Evolutionary conservation across 1,139 yeast species (phyloP).

Genomic region (Pichia norvegensis): DNA sequence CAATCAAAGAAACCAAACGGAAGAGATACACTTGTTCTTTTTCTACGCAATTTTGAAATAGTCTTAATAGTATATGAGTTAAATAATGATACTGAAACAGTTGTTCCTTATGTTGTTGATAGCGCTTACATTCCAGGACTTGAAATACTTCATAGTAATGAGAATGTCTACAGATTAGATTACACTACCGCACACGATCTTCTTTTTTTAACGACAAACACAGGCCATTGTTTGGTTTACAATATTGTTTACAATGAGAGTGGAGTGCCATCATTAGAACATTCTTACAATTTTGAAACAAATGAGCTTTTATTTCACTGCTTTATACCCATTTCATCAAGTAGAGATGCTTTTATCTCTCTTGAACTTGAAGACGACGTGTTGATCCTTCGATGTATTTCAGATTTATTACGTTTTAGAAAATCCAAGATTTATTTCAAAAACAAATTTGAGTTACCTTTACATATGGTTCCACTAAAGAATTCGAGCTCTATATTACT

Average conservation of each 20-base stretch:
- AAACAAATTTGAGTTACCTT: conserved; percentile 23
- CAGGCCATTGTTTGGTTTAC: conserved; percentile 3
- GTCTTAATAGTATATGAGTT: conserved; percentile 18
- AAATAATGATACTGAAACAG: not conserved
- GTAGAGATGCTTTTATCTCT: conserved; percentile 6
- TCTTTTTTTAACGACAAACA: not conserved
- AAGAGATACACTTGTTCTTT: conserved; percentile 5
- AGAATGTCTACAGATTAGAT: not conserved
- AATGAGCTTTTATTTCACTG: conserved; percentile 2
- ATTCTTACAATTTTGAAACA: conserved; percentile 1
- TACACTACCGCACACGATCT: not conserved
- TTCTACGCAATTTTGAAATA: conserved; percentile 11
- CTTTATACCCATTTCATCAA: conserved; percentile 2
- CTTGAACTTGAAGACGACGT: conserved; percentile 1
- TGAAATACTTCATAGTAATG: not conserved
- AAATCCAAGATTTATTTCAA: conserved; percentile 12
- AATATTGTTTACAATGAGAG: conserved; percentile 14
- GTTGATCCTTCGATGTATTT: conserved; percentile 2
- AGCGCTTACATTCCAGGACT: not conserved
- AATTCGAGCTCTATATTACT: conserved; percentile 22
- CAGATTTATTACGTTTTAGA: conserved; percentile 1
- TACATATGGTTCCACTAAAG: conserved; percentile 20
- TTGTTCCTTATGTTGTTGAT: conserved; percentile 3
- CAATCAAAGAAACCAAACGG: conserved; percentile 11
- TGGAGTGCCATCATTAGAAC: conserved; percentile 3